A percentile compares a stretch with the other conserved stretches of the same genome.
Conservation (phyloP, 768 basidiomycete species). For the Hygrocybe punicea region DNA sequence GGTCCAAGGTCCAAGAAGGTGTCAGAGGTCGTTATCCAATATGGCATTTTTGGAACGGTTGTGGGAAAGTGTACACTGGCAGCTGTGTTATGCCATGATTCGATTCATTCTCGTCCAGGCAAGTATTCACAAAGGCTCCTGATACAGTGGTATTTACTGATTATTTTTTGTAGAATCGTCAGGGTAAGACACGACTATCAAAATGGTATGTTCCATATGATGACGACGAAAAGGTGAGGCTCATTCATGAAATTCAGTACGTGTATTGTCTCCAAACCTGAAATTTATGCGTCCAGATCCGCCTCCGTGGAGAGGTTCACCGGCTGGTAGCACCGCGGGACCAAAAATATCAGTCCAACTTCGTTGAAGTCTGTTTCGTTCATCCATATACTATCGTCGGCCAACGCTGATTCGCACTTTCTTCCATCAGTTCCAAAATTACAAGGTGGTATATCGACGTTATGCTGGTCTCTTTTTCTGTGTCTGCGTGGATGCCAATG, state of each 20-base stretch:
- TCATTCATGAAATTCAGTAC: not conserved
- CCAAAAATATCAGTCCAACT: constrained; percentile 99
- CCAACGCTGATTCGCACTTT: constrained; percentile 8
- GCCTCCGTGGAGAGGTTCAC: constrained; percentile 94
- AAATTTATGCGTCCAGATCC: constrained; percentile 52
- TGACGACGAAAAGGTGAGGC: constrained; percentile 91
- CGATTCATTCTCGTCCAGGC: constrained; percentile 97
- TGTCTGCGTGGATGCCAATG: constrained; percentile 95
- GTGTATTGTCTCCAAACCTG: constrained; percentile 5
- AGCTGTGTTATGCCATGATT: constrained; percentile 58
- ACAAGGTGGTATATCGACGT: constrained; percentile 95
- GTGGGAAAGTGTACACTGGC: not conserved
- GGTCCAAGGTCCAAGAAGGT: too few relatives aligned
- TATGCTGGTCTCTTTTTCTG: constrained; percentile 99
- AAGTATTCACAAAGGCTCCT: constrained; percentile 12
- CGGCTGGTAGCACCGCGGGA: constrained; percentile 93
- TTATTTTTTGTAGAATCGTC: constrained; percentile 70
- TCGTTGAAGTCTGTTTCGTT: constrained; percentile 76
- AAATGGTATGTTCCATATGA: constrained; percentile 99
- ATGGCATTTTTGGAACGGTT: too few relatives aligned
- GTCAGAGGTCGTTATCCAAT: too few relatives aligned
- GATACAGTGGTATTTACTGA: not conserved
- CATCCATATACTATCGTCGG: not conserved
- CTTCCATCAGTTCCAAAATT: constrained; percentile 79
- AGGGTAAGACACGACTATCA: constrained; percentile 94